Conservation (phyloP, 2,329 filamentous ascomycete species). For the Trichoderma sp. region DNA sequence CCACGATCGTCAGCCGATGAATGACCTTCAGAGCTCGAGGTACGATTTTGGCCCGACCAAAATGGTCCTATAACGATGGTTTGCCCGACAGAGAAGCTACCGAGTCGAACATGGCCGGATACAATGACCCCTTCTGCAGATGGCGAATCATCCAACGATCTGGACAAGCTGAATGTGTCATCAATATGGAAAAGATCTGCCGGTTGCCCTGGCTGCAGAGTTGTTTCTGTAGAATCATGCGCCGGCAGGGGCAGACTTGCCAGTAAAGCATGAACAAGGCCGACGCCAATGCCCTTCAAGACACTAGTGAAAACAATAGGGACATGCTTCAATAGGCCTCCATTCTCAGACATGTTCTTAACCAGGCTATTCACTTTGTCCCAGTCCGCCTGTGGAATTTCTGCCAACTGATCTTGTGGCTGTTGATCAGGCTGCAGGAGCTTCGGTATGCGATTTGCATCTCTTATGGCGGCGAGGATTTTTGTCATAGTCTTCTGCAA, state of each 20-base stretch:
- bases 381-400: slow-evolving; percentile 55
- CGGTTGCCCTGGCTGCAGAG: slow-evolving; percentile 58
- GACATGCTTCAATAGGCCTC: slow-evolving; percentile 53
- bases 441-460: slow-evolving; percentile 67
- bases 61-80: slow-evolving; percentile 78
- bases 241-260: slow-evolving; percentile 69
- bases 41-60: slow-evolving; percentile 47
- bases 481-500: slow-evolving; percentile 69
- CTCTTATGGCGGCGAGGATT: slow-evolving; percentile 75
- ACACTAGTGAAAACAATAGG: slow-evolving; percentile 88
- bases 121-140: slow-evolving; percentile 62
- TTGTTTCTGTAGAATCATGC: slow-evolving; percentile 53
- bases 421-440: slow-evolving; percentile 62
- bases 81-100: slow-evolving; percentile 73
- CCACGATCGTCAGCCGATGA: slow-evolving; percentile 47
- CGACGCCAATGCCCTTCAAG: slow-evolving; percentile 79
- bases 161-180: slow-evolving; percentile 76
- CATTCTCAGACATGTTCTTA: slow-evolving; percentile 45
- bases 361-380: slow-evolving; percentile 57
- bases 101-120: slow-evolving; percentile 80
- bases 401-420: slow-evolving; percentile 50
- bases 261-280: slow-evolving; percentile 77
- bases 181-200: slow-evolving; percentile 81
- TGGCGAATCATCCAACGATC: slow-evolving; percentile 45
- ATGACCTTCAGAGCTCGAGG: slow-evolving; percentile 43